Evolutionary conservation across 164 flowering plant species (phyloP).

Genomic region (Kingdonia uniflora): DNA sequence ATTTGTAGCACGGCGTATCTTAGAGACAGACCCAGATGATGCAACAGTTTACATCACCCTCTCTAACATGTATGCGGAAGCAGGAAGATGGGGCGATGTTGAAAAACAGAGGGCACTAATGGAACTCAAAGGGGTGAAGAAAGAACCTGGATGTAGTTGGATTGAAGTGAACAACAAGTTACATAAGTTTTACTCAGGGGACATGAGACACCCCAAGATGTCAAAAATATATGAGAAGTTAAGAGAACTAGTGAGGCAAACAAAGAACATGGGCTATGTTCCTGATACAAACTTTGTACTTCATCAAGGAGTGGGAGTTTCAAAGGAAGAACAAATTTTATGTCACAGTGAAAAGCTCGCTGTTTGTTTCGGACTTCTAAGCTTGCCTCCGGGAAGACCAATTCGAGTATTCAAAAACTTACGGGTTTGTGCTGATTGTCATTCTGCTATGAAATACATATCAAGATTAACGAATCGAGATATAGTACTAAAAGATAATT

Average conservation of each 20-base stretch:
- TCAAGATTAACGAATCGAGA: constrained; percentile 8
- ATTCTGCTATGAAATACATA: constrained; percentile 17
- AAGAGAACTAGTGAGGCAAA: constrained; percentile 16
- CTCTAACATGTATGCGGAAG: constrained; percentile 23
- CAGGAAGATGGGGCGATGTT: constrained; percentile 20
- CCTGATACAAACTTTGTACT: constrained; percentile 8
- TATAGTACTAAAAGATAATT: constrained; percentile 16
- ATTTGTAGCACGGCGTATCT: constrained; percentile 10
- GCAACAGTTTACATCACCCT: constrained; percentile 17
- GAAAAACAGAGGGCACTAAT: constrained; percentile 11
- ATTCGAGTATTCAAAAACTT: constrained; percentile 19
- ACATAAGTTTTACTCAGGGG: constrained; percentile 15
- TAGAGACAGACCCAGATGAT: constrained; percentile 13
- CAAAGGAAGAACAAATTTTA: constrained; percentile 9
- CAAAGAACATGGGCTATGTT: constrained; percentile 12
- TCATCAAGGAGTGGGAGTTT: constrained; percentile 4
- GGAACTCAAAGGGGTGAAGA: constrained; percentile 12
- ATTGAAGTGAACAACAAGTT: constrained; percentile 18
- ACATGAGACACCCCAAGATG: constrained; percentile 12
- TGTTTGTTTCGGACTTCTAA: constrained; percentile 19
- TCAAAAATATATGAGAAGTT: constrained; percentile 12
- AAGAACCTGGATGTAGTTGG: constrained; percentile 26
- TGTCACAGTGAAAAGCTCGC: constrained; percentile 22
- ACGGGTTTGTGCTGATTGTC: constrained; percentile 18
- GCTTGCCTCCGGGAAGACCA: constrained; percentile 11